Evolutionary conservation across 257 asterid species (phyloP), one percentile per base, ranked within the genome.

Genomic region (Plantago major): DNA sequence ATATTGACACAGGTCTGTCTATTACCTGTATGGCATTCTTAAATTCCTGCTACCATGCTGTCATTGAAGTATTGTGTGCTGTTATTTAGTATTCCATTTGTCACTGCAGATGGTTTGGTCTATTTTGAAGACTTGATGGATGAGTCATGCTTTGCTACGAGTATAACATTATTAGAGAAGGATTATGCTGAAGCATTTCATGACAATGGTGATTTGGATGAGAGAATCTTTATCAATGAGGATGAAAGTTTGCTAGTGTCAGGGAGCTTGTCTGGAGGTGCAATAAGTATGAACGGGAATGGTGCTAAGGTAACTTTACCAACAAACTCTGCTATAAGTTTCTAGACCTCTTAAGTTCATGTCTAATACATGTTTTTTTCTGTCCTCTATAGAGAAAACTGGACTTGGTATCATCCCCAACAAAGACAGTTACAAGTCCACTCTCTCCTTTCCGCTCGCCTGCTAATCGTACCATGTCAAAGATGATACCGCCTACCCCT

Each of bases 221-320:
- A 93, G 81, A 87, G 95, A 68, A 87, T 89, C 46, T 87, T 89
- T 73, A 70, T 87, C 42, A 80, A 84, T 49, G 95, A 83, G 46
- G 86, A 85, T 60, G 96, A 89, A 64, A 84, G 88, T 80, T 75
- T 93, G 79, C 94, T 89, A 56, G 95, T 74, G 50, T 81, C 94
- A n/a, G 97, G 93, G 67, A 83, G 88, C 77, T 82, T 89, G 71
- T 87, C 96, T 67, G 88, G 91, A 42, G 88, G 86, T 60, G 70
- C 86, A 43, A 62, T 79, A 63, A 82, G 68, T 65, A 73, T 55
- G 55, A 80, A 63, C 42, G 95, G 86, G 43, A 62, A 65, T 47
- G 83, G 81, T 22, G 44, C 73, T 48, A 82, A 82, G 89, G 89
- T 82, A 53, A 68, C 78, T 33, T 33, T 33, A 33, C 40, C 40